A percentile compares a stretch with the other conserved stretches of the same genome.
Conservation (phyloP, 208 protist genomes). For the Porcisia deanei region DNA sequence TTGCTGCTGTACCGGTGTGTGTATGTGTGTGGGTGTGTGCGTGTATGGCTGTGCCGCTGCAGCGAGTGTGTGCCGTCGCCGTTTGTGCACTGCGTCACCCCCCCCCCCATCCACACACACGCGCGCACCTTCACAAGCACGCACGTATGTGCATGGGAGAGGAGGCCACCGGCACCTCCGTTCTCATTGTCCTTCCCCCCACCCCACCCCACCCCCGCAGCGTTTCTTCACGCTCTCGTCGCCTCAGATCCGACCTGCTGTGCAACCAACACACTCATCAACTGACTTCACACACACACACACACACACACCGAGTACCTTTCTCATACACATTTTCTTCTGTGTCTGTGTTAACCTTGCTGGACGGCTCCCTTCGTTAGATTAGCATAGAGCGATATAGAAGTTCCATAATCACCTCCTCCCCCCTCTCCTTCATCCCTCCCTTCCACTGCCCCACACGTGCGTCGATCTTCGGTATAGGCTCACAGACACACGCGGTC, state of each 20-base stretch:
- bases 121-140: background rate
- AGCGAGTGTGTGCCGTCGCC: background rate
- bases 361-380: background rate
- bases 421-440: background rate
- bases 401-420: background rate
- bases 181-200: too few relatives aligned
- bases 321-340: background rate
- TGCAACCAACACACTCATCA: background rate
- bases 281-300: background rate
- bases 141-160: conserved; percentile 1
- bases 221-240: background rate
- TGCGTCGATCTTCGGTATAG: background rate
- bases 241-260: background rate
- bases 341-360: background rate
- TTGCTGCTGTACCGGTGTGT: background rate
- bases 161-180: background rate
- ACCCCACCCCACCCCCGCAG: background rate
- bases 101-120: background rate
- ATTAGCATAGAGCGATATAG: conserved; percentile 2
- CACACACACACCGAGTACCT: background rate
- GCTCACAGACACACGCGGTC: background rate
- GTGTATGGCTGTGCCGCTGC: conserved; percentile 6
- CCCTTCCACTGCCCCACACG: background rate
- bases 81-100: background rate
- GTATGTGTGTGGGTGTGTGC: background rate